A percentile compares a stretch with the other conserved stretches of the same genome.
Conservation (phyloP, 2,329 filamentous ascomycete species). For the Fusarium proliferatum region DNA sequence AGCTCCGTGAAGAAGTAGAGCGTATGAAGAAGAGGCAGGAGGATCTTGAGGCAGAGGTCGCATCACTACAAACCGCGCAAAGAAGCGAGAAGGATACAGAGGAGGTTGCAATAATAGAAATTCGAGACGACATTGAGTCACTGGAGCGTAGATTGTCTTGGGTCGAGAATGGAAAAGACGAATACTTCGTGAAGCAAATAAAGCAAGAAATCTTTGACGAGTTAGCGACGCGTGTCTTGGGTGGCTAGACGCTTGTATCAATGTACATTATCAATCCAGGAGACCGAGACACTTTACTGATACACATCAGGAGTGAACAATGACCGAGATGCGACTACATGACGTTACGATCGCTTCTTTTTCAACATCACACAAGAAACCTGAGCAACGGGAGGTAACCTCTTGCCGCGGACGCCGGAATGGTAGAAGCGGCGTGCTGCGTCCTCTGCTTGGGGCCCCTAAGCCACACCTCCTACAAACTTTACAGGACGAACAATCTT, state of each 20-base stretch:
- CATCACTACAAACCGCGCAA: not conserved
- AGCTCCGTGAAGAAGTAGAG: not conserved
- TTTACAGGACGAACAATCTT: not conserved
- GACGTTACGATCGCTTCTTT: not conserved
- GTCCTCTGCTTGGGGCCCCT: too few relatives aligned
- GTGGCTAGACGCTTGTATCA: not conserved
- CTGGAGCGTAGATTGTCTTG: not conserved
- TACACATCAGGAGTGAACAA: not conserved
- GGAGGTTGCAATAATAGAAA: not conserved
- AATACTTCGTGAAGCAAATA: not conserved
- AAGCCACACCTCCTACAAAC: too few relatives aligned
- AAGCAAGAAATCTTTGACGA: conserved; percentile 5
- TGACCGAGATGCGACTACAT: not conserved
- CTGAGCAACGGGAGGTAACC: too few relatives aligned
- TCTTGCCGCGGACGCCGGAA: too few relatives aligned
- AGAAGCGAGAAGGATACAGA: not conserved
- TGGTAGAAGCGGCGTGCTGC: too few relatives aligned
- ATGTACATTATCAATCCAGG: not conserved
- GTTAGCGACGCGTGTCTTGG: not conserved
- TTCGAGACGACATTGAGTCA: not conserved
- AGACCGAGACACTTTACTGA: not conserved
- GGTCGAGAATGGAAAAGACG: not conserved
- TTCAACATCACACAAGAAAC: not conserved
- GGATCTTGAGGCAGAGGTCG: not conserved
- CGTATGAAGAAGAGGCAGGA: not conserved